A percentile compares a stretch with the other conserved stretches of the same genome.
Conservation (phyloP, 768 basidiomycete species). For the Suillus discolor region DNA sequence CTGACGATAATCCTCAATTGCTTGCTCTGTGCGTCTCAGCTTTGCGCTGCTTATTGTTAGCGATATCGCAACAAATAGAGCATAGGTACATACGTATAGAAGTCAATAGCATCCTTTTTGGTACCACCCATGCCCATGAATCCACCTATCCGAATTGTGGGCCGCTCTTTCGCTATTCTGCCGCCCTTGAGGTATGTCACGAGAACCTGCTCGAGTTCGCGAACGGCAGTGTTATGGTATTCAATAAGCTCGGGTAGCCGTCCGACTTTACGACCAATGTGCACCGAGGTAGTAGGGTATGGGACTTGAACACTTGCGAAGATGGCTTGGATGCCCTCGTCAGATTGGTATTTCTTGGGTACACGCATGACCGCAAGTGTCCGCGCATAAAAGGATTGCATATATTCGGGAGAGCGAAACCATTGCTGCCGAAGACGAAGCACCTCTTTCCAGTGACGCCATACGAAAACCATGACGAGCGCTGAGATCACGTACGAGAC, state of each 20-base stretch:
- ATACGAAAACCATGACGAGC: constrained; percentile 71
- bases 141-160: constrained; percentile 78
- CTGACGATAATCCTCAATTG: constrained; percentile 71
- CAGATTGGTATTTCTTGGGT: constrained; percentile 78
- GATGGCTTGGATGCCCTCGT: constrained; percentile 78
- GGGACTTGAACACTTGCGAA: constrained; percentile 78
- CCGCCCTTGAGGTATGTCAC: constrained; percentile 90
- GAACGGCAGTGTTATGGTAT: constrained; percentile 92
- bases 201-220: constrained; percentile 85
- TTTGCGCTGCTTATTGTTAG: constrained; percentile 37
- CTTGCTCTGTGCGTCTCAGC: constrained; percentile 64
- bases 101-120: constrained; percentile 91
- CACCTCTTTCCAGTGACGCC: constrained; percentile 77
- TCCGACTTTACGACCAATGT: constrained; percentile 86
- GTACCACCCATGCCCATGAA: constrained; percentile 81
- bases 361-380: constrained; percentile 85
- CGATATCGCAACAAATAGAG: constrained; percentile 1
- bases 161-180: constrained; percentile 76
- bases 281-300: constrained; percentile 90
- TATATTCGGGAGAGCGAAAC: constrained; percentile 90
- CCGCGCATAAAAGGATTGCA: constrained; percentile 89
- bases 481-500: constrained; percentile 81
- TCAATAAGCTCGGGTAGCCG: constrained; percentile 89
- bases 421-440: constrained; percentile 78
- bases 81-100: constrained; percentile 70